Base-by-base conservation (phyloP, 1,139 yeast genomes). In the Starmera stellimalicola region DNA sequence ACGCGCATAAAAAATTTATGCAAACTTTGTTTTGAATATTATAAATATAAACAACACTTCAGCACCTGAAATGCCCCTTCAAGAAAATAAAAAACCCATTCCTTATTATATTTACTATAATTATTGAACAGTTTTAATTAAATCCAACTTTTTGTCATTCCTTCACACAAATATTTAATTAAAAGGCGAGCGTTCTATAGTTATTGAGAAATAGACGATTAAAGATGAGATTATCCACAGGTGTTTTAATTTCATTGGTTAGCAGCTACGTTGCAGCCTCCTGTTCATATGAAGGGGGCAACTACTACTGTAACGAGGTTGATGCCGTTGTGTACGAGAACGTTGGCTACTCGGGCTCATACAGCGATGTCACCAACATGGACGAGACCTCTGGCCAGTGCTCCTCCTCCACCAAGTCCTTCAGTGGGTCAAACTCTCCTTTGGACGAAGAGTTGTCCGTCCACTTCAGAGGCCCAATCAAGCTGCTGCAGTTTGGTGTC, bases 401-500 rank as follows among this genome's bases (percentile, higher is more conserved):
- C 57, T 54, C 75, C 14, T 68, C 71, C 35, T 50, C 60, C 16
- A 48, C 72, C 12, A 60, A 61, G 15, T 43, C 70, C 8, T 82
- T 85, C 61, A 69, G 81, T 12, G 97, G 97, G 32, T 41, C 74
- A 18, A 64, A 84, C 52, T 64, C 95, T 32, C 97, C 97, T 23
- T 63, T 88, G 40, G 76, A 85, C 59, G 94, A 85, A 61, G 95
- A 85, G 57, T 64, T 88, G 34, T 78, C 95, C 14, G 83, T 91
- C 37, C 97, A 88, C 59, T 84, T 88, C 68, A 77, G 97, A 62
- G 98, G 97, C 37, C 98, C 97, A 23, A 58, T 91, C 45, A 67
- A 72, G 39, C 70, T 88, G 54, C 62, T 68, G 50, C 82, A 83
- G 60, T 85, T 91, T 54, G 96, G 87, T 46, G 84, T 69, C 46